Evolutionary conservation across 2,329 filamentous ascomycete species (phyloP).

Genomic region (Epichloe brachyelytri): DNA sequence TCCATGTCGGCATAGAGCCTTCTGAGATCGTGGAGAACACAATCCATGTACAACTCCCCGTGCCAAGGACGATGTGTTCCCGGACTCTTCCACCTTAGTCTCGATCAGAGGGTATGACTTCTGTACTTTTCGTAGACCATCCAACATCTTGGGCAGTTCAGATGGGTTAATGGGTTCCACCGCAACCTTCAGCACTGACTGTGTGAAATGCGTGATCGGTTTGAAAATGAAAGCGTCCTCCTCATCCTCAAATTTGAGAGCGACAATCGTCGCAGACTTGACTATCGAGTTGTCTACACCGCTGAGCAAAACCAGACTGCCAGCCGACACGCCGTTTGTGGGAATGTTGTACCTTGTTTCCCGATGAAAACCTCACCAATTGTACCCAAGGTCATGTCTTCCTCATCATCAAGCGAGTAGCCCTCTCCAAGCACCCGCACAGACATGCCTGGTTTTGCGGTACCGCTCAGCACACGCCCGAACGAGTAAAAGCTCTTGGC

Average conservation of each 20-base stretch:
- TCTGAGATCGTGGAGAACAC: conserved; percentile 87
- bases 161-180: conserved; percentile 98
- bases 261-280: conserved; percentile 86
- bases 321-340: conserved; percentile 82
- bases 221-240: conserved; percentile 95
- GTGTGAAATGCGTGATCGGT: conserved; percentile 85
- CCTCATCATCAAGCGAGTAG: conserved; percentile 92
- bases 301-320: conserved; percentile 82
- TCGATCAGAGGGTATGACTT: conserved; percentile 94
- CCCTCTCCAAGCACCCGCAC: conserved; percentile 89
- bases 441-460: conserved; percentile 65
- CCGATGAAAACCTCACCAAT: conserved; percentile 81
- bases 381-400: conserved; percentile 85
- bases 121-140: conserved; percentile 90
- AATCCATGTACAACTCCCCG: conserved; percentile 99
- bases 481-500: conserved; percentile 86
- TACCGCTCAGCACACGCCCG: conserved; percentile 85
- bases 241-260: conserved; percentile 65
- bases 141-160: conserved; percentile 96
- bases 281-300: conserved; percentile 97
- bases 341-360: conserved; percentile 90
- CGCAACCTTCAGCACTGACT: conserved; percentile 94
- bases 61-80: conserved; percentile 93
- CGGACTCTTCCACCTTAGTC: conserved; percentile 96
- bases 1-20: conserved; percentile 98